Evolutionary conservation across 2,329 filamentous ascomycete species (phyloP).

Genomic region (Diplodia seriata): DNA sequence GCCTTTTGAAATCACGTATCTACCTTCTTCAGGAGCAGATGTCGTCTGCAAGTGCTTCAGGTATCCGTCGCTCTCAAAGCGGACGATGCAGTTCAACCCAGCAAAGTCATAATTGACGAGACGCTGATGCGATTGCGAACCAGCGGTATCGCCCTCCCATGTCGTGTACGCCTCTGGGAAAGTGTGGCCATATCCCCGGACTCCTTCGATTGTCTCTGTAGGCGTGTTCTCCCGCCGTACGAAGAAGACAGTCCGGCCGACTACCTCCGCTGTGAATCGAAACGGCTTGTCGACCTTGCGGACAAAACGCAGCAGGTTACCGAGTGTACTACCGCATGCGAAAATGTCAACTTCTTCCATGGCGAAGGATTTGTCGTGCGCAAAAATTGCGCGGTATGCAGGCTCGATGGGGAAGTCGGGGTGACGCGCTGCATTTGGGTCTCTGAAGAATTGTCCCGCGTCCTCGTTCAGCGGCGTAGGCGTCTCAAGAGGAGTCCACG

Average conservation of each 20-base stretch:
- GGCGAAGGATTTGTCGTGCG: constrained; percentile 47
- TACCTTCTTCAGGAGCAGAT: too few relatives aligned
- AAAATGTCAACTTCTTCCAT: constrained; percentile 59
- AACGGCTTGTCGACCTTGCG: constrained; percentile 58
- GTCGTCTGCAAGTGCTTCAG: constrained; percentile 36
- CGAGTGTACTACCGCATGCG: constrained; percentile 66
- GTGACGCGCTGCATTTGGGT: constrained; percentile 61
- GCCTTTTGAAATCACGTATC: too few relatives aligned
- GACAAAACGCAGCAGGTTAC: constrained; percentile 66
- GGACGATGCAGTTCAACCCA: constrained; percentile 58
- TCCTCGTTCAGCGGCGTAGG: constrained; percentile 53
- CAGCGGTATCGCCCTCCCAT: constrained; percentile 62
- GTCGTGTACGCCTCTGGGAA: constrained; percentile 72
- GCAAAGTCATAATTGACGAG: constrained; percentile 66
- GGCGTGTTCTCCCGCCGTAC: constrained; percentile 68
- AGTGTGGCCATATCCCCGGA: constrained; percentile 68
- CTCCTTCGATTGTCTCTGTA: constrained; percentile 60
- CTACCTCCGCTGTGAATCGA: constrained; percentile 63
- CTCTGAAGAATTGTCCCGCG: constrained; percentile 59
- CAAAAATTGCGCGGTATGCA: constrained; percentile 54
- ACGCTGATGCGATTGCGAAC: constrained; percentile 68
- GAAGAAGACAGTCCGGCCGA: constrained; percentile 68
- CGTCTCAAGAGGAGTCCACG: constrained; percentile 56
- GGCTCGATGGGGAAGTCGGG: constrained; percentile 61
- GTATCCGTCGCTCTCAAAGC: constrained; percentile 67